Percentiles rank a stretch among this genome's conserved stretches.
Evolutionary conservation across 495 filamentous ascomycete genomes (phyloP).

Genomic region (Daldinia decipiens): DNA sequence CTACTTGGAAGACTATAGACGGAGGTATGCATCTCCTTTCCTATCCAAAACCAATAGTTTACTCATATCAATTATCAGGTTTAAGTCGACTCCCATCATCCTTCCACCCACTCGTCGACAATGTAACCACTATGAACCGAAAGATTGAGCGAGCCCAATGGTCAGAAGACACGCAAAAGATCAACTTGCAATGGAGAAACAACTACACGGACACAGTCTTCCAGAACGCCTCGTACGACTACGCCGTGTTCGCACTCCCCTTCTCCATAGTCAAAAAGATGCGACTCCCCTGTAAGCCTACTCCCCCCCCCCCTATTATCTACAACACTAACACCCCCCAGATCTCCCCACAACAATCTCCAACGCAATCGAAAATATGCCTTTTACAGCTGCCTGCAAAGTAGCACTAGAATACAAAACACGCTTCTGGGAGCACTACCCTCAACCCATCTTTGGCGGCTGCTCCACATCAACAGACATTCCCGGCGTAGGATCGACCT

Average conservation of each 20-base stretch:
- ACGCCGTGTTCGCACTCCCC: slow-evolving; percentile 70
- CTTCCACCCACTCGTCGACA: slow-evolving; percentile 67
- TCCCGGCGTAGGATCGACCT: slow-evolving; percentile 66
- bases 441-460: slow-evolving; percentile 69
- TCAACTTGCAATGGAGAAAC: slow-evolving; percentile 60
- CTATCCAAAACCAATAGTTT: not conserved
- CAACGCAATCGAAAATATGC: slow-evolving; percentile 69
- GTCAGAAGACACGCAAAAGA: slow-evolving; percentile 53
- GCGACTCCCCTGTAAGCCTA: slow-evolving; percentile 55
- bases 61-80: slow-evolving; percentile 26
- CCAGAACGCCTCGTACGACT: slow-evolving; percentile 67
- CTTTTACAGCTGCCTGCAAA: slow-evolving; percentile 70
- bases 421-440: slow-evolving; percentile 75
- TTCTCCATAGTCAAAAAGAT: slow-evolving; percentile 67
- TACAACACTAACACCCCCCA: not conserved
- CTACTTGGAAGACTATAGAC: slow-evolving; percentile 72
- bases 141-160: slow-evolving; percentile 60
- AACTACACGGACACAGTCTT: slow-evolving; percentile 55
- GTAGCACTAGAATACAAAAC: slow-evolving; percentile 70
- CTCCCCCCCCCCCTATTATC: not conserved
- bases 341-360: slow-evolving; percentile 54
- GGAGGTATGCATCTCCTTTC: slow-evolving; percentile 48
- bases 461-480: slow-evolving; percentile 67
- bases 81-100: slow-evolving; percentile 68
- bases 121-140: slow-evolving; percentile 64